Percentiles rank a stretch among this genome's conserved stretches.
phyloP scores from a whole-genome alignment of 495 filamentous ascomycete genomes.

The Corynascus novoguineensis region DNA sequence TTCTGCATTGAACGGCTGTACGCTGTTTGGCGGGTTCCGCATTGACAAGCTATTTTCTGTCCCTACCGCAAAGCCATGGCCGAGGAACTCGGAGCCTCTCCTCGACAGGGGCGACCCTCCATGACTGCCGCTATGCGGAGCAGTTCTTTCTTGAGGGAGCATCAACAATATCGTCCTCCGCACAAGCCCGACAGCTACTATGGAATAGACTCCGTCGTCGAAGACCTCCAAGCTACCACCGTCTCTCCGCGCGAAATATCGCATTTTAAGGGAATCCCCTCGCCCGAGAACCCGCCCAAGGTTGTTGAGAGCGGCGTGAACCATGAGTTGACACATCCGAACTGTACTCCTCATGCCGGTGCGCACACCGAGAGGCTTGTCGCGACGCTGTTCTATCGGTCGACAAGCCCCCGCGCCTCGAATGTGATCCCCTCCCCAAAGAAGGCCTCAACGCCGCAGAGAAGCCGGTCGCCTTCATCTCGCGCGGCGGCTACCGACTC shows the following conservation, averaged over 20 bases:
- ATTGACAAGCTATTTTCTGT: not conserved
- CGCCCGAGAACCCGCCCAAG: slow-evolving; percentile 44
- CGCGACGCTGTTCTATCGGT: slow-evolving; percentile 67
- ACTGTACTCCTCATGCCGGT: slow-evolving; percentile 47
- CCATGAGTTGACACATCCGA: slow-evolving; percentile 52
- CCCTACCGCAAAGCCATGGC: slow-evolving; percentile 29
- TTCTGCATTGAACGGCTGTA: not conserved
- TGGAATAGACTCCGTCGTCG: slow-evolving; percentile 51
- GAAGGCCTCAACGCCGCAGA: slow-evolving; percentile 21
- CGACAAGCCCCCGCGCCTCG: slow-evolving; percentile 31
- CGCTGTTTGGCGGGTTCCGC: not conserved
- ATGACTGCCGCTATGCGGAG: slow-evolving; percentile 52
- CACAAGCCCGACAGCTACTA: slow-evolving; percentile 47
- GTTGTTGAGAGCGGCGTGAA: slow-evolving; percentile 53
- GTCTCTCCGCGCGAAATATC: slow-evolving; percentile 36
- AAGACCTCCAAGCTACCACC: slow-evolving; percentile 36
- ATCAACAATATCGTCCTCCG: slow-evolving; percentile 68
- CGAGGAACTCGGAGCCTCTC: slow-evolving; percentile 27
- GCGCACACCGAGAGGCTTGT: slow-evolving; percentile 45
- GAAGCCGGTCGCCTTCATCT: slow-evolving; percentile 23
- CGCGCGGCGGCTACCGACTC: slow-evolving; percentile 33
- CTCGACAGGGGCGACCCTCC: slow-evolving; percentile 38
- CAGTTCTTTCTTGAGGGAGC: slow-evolving; percentile 64
- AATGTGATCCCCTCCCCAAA: slow-evolving; percentile 32
- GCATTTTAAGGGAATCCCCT: slow-evolving; percentile 50